Conservation (phyloP, 1,284 basidiomycete genomes). For the Chalciporus sp. region DNA sequence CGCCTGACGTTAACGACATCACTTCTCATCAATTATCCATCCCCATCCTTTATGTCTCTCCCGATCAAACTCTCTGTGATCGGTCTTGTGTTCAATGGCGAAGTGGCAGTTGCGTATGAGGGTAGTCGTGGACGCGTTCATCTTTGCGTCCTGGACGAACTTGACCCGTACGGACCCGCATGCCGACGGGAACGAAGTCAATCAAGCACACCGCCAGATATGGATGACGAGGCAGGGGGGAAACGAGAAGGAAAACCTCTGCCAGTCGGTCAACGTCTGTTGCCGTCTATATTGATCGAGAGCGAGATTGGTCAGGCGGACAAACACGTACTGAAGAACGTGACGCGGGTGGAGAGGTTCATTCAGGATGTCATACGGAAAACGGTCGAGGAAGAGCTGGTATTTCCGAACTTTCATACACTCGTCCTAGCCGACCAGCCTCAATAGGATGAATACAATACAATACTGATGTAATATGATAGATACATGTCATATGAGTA, state of each 20-base stretch:
- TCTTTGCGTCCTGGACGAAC: constrained; percentile 84
- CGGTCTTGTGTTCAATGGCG: constrained; percentile 84
- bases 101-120: constrained; percentile 90
- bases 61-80: constrained; percentile 92
- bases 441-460: constrained; percentile 14
- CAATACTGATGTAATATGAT: constrained; percentile 16
- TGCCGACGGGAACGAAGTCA: constrained; percentile 42
- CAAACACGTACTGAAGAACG: constrained; percentile 95
- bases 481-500: constrained; percentile 42
- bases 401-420: constrained; percentile 94
- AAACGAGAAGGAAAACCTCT: constrained; percentile 57
- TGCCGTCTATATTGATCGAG: constrained; percentile 94
- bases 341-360: constrained; percentile 94
- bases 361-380: constrained; percentile 94
- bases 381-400: constrained; percentile 91
- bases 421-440: constrained; percentile 58
- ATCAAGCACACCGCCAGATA: constrained; percentile 41
- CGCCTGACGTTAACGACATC: constrained; percentile 88
- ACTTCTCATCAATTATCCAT: constrained; percentile 95
- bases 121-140: constrained; percentile 82
- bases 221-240: constrained; percentile 42
- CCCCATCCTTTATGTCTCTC: constrained; percentile 92
- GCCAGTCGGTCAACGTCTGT: constrained; percentile 79
- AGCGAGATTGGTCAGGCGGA: constrained; percentile 96
- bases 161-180: constrained; percentile 77